Conservation (phyloP, 2,329 filamentous ascomycete species). For the Trematosphaeria pertusa region DNA sequence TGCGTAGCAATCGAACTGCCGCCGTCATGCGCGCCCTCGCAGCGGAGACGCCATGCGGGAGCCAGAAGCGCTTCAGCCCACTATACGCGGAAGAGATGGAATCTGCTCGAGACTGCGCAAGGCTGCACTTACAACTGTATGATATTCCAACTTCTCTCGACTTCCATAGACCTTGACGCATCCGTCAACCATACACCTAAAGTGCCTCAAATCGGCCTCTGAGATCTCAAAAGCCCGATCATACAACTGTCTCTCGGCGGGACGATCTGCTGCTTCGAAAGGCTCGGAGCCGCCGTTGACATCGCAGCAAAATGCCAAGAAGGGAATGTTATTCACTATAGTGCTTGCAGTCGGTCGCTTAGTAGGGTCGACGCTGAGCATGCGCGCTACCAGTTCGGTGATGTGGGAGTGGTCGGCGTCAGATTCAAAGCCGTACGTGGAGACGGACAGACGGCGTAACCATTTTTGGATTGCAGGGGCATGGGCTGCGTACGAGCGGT, state of each 20-base stretch:
- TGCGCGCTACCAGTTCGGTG: constrained; percentile 13
- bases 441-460: constrained; percentile 1
- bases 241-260: constrained; percentile 8
- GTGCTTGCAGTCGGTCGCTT: constrained; percentile 6
- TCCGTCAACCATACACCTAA: constrained; percentile 12
- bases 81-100: too few relatives aligned
- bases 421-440: constrained; percentile 13
- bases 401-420: constrained; percentile 14
- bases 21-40: too few relatives aligned
- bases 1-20: too few relatives aligned
- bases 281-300: constrained; percentile 15
- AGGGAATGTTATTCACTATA: constrained; percentile 12
- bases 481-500: constrained; percentile 9
- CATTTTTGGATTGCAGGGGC: constrained; percentile 5
- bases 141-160: constrained; percentile 10
- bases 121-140: constrained; percentile 9
- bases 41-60: too few relatives aligned
- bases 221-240: constrained; percentile 14
- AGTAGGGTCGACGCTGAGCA: constrained; percentile 10
- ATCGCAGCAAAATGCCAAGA: constrained; percentile 15
- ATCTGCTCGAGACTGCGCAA: too few relatives aligned
- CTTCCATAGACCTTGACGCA: constrained; percentile 15
- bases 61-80: too few relatives aligned
- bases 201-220: constrained; percentile 11
- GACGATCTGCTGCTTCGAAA: constrained; percentile 12